phyloP scores from a whole-genome alignment of 352 stramenopile genomes.

The Globisporangium orthogonon region DNA sequence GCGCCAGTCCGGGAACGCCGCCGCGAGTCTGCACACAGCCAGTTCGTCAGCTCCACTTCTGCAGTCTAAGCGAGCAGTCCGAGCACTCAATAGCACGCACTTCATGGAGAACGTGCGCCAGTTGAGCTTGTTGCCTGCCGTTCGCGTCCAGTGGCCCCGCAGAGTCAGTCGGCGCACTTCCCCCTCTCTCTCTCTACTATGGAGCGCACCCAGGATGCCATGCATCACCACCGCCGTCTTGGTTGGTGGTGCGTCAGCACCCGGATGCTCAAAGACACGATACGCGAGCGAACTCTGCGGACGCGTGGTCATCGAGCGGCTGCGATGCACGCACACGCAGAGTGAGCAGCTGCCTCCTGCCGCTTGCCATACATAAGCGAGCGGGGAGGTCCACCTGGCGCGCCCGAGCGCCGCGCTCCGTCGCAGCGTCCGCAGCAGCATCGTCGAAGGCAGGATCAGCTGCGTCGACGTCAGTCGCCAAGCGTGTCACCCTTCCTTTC shows the following conservation, averaged over 20 bases:
- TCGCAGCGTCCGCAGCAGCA: no score
- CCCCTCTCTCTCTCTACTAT: not conserved
- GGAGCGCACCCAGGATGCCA: constrained; percentile 61
- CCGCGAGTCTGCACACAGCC: constrained; percentile 30
- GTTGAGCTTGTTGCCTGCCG: constrained; percentile 76
- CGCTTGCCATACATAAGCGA: no score
- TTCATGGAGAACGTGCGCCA: constrained; percentile 79
- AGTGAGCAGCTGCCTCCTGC: not conserved
- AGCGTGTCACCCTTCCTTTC: no score
- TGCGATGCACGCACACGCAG: not conserved
- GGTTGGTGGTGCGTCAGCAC: constrained; percentile 16
- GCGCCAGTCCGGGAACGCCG: constrained; percentile 55
- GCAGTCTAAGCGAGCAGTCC: no score
- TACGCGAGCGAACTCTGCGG: constrained; percentile 53
- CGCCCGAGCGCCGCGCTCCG: not conserved
- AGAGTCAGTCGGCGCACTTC: not conserved
- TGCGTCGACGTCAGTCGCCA: no score
- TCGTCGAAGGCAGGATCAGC: no score
- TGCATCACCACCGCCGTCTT: constrained; percentile 79
- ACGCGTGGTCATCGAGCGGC: constrained; percentile 6
- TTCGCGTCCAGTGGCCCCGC: not conserved
- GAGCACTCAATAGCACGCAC: constrained; percentile 14
- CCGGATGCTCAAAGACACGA: constrained; percentile 49
- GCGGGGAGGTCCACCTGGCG: not conserved
- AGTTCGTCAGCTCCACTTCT: not conserved